Conservation (phyloP, 1,139 yeast species). For the Yamadazyma spencermartinsiae region DNA sequence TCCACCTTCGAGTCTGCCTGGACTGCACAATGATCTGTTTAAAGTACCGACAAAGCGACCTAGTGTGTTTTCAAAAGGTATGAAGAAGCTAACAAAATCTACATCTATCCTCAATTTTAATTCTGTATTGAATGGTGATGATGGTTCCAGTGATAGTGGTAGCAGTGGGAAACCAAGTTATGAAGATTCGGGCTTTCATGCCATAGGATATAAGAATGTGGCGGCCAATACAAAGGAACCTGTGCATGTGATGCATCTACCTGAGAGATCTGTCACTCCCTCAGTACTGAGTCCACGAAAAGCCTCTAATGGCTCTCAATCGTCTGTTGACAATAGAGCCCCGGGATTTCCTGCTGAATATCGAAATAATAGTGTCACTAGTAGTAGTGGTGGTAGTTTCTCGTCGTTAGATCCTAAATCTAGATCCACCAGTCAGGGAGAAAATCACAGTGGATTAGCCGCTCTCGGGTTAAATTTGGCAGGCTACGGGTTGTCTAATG, state of each 20-base stretch:
- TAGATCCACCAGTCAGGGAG: conserved; percentile 13
- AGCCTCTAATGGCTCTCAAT: conserved; percentile 18
- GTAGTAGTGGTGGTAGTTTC: conserved; percentile 22
- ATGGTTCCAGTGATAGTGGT: neutral
- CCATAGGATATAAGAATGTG: conserved; percentile 34
- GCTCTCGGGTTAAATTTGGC: conserved; percentile 15
- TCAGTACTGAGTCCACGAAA: conserved; percentile 15
- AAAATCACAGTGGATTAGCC: conserved; percentile 9
- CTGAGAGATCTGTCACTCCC: conserved; percentile 15
- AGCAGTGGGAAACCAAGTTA: neutral
- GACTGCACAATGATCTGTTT: too few relatives aligned
- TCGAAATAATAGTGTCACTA: conserved; percentile 16
- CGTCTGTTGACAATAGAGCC: conserved; percentile 11
- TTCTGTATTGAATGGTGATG: conserved; percentile 5
- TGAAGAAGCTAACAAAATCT: conserved; percentile 24
- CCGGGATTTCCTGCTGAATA: conserved; percentile 5
- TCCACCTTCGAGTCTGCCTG: too few relatives aligned
- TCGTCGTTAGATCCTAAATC: conserved; percentile 29
- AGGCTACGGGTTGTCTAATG: conserved; percentile 26
- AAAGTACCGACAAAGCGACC: conserved; percentile 15
- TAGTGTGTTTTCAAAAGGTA: conserved; percentile 21
- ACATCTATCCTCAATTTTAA: conserved; percentile 22
- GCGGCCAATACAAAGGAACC: conserved; percentile 27
- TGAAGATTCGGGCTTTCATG: conserved; percentile 24
- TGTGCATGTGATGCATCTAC: conserved; percentile 30